Evolutionary conservation across 345 rosid genomes (phyloP).

Genomic region (Gossypium mustelinum): DNA sequence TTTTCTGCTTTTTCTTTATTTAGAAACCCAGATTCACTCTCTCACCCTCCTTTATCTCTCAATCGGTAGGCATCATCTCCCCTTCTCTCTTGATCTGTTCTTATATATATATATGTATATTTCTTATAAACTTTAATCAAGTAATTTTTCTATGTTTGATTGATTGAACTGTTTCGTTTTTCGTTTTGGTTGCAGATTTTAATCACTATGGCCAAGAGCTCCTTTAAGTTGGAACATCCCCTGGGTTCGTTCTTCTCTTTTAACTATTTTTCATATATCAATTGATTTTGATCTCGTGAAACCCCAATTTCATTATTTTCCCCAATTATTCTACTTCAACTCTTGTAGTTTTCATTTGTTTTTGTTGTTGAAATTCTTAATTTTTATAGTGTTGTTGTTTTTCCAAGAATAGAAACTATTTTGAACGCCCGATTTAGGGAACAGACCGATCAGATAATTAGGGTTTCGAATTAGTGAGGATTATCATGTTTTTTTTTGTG

Average conservation of each 20-base stretch:
- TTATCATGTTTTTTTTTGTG: not conserved
- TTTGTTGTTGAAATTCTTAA: not conserved
- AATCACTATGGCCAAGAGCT: slow-evolving; percentile 60
- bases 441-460: not conserved
- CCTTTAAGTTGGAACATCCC: slow-evolving; percentile 89
- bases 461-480: not conserved
- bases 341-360: not conserved
- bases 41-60: not conserved
- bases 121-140: not conserved
- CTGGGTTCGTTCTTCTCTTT: slow-evolving; percentile 52
- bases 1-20: not conserved
- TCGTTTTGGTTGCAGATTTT: slow-evolving; percentile 16
- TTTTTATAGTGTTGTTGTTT: not conserved
- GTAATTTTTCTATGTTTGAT: not conserved
- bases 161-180: not conserved
- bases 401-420: not conserved
- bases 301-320: slow-evolving; percentile 2
- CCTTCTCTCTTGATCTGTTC: not conserved
- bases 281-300: slow-evolving; percentile 6
- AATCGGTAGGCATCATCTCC: not conserved
- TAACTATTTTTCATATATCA: not conserved
- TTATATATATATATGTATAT: too few relatives aligned
- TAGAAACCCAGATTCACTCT: not conserved
- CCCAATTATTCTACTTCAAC: not conserved
- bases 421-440: not conserved